phyloP scores from a whole-genome alignment of 1,284 basidiomycete species.

The Cerioporus squamosus region DNA sequence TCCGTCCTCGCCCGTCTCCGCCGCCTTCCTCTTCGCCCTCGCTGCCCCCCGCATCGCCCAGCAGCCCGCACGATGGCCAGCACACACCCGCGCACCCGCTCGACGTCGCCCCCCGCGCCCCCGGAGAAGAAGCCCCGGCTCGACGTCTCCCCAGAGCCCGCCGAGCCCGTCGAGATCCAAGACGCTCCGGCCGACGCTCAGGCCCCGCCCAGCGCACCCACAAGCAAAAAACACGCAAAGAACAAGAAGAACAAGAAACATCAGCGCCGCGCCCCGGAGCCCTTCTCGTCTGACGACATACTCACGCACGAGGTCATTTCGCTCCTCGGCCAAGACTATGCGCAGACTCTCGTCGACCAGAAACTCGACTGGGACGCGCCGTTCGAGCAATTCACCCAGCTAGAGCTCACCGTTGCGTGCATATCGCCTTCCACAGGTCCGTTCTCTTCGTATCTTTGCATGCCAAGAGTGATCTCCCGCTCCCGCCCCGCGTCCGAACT shows the following conservation, averaged over 20 bases:
- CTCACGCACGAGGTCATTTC: slow-evolving; percentile 72
- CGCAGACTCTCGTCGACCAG: slow-evolving; percentile 52
- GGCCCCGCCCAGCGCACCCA: slow-evolving; percentile 23
- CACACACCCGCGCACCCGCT: slow-evolving; percentile 17
- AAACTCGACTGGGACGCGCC: slow-evolving; percentile 63
- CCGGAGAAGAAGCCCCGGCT: slow-evolving; percentile 47
- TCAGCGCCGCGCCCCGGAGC: slow-evolving; percentile 51
- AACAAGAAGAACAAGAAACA: slow-evolving; percentile 32
- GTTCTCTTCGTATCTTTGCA: slow-evolving; percentile 25
- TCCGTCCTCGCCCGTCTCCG: background rate
- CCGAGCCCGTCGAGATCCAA: background rate
- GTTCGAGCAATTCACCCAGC: slow-evolving; percentile 60
- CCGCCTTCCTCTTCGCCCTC: background rate
- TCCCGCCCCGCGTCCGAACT: background rate
- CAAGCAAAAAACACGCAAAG: slow-evolving; percentile 18
- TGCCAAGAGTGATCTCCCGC: background rate
- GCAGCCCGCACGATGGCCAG: slow-evolving; percentile 9
- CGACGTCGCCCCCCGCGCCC: slow-evolving; percentile 8
- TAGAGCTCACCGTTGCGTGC: slow-evolving; percentile 68
- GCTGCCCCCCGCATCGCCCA: background rate
- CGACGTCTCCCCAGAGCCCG: slow-evolving; percentile 15
- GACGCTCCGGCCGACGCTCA: slow-evolving; percentile 10
- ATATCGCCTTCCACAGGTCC: slow-evolving; percentile 67
- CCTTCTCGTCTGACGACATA: slow-evolving; percentile 77
- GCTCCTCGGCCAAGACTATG: slow-evolving; percentile 66